Percentiles rank a stretch among this genome's conserved stretches.
Conservation (phyloP, 192 early-diverging fungal species). For the Backusella mclennaniae region DNA sequence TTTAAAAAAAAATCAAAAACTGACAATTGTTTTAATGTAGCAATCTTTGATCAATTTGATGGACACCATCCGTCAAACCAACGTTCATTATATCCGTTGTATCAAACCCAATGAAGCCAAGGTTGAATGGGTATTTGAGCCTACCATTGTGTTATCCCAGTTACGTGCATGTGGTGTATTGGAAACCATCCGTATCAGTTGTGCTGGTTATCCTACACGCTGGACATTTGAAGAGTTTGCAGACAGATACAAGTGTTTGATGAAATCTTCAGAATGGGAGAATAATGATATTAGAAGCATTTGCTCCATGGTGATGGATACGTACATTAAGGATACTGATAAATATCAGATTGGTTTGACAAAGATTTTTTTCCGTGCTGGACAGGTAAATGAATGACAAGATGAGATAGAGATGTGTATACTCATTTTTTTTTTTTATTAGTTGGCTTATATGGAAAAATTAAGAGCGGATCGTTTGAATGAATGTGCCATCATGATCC, state of each 20-base stretch:
- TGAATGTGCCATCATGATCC: conserved; percentile 80
- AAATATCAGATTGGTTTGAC: conserved; percentile 92
- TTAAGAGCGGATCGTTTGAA: conserved; percentile 83
- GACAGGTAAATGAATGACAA: conserved; percentile 49
- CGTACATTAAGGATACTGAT: conserved; percentile 74
- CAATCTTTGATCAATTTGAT: conserved; percentile 90
- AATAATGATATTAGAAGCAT: conserved; percentile 52
- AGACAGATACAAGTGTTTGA: conserved; percentile 67
- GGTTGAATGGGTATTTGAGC: conserved; percentile 87
- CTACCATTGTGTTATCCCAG: conserved; percentile 91
- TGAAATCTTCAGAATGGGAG: conserved; percentile 47
- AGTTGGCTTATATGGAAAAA: conserved; percentile 84
- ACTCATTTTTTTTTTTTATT: neutral
- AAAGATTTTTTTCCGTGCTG: conserved; percentile 99
- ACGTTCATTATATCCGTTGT: conserved; percentile 97
- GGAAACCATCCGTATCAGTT: conserved; percentile 99
- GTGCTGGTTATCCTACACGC: conserved; percentile 96
- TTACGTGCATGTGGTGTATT: conserved; percentile 98
- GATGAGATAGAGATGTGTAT: neutral
- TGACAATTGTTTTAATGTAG: conserved; percentile 5
- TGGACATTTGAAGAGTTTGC: conserved; percentile 90
- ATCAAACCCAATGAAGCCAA: conserved; percentile 98
- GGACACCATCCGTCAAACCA: conserved; percentile 91
- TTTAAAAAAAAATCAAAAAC: neutral
- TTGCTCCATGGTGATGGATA: conserved; percentile 58